Evolutionary conservation across 2,329 filamentous ascomycete genomes (phyloP), one percentile per base, ranked within the genome.

Genomic region (Aspergillus vadensis): DNA sequence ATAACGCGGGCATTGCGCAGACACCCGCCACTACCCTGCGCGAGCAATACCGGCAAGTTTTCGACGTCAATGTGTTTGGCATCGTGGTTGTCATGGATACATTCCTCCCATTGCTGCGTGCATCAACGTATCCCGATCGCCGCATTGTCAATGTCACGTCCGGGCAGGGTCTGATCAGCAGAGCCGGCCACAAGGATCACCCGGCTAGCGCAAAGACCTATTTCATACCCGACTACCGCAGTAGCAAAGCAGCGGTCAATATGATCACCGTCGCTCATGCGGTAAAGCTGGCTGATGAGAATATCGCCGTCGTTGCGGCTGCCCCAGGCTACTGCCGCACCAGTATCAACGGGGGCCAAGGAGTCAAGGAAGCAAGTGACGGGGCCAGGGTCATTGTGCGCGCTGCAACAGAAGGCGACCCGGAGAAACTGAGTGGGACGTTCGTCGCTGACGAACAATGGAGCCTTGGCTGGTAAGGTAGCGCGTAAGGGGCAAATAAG

Each of bases 61-160:
- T 57, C 17, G 55, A 57, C 12, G 44, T 48, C 5, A 57, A 57
- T 9, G 55, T 57, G 12, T 57, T 57, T 9, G 55, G 55, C 7
- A 32, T 57, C 14, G 55, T 36, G n/a, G 55, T 44, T 25, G 49
- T 57, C 19, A 43, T 27, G 15, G 32, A 50, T 5, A 10, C 43
- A 8, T 62, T 62, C 27, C 51, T 62, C 8, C 57, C 57, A 14
- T 36, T 63, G 2, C 21, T 63, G 4, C 58, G 61, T 25, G 50
- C 53, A 2, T 63, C 61, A 2, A 51, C 50, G 49, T 58, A 61
- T 36, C 19, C 44, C 48, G 39, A 63, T 30, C 61, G 61, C 14
- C 61, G 61, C 27, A 63, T 63, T 19, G 61, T 61, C 8, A 63
- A 52, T 17, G 61, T 63, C 14, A 55, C 61, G 5, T 61, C 56